phyloP scores from a whole-genome alignment of 2,329 filamentous ascomycete species.

The Esteya vermicola region DNA sequence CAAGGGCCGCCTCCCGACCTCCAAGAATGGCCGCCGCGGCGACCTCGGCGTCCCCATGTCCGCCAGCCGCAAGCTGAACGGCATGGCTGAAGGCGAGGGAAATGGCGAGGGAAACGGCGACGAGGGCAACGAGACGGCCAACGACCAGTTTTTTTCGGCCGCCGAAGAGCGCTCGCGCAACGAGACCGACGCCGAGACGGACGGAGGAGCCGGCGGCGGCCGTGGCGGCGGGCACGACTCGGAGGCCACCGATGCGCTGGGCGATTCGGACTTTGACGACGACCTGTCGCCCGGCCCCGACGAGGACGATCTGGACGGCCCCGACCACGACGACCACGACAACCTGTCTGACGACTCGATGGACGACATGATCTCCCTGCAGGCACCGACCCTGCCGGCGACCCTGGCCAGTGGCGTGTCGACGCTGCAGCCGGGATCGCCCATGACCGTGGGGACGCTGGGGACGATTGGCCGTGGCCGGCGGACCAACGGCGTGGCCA shows the following conservation, averaged over 20 bases:
- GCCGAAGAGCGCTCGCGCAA: conserved; percentile 61
- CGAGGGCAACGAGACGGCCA: conserved; percentile 64
- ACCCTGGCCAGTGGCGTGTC: conserved; percentile 67
- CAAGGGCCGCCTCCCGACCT: conserved; percentile 38
- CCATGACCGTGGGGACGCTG: conserved; percentile 59
- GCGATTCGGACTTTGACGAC: conserved; percentile 32
- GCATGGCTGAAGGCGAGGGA: conserved; percentile 43
- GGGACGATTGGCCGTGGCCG: conserved; percentile 43
- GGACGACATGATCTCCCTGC: conserved; percentile 86
- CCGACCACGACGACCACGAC: conserved; percentile 61
- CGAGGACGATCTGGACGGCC: conserved; percentile 41
- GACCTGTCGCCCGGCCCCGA: conserved; percentile 56
- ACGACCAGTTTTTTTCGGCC: conserved; percentile 85
- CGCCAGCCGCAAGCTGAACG: conserved; percentile 49
- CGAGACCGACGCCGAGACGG: conserved; percentile 41
- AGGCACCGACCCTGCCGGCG: conserved; percentile 64
- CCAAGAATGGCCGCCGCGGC: conserved; percentile 24
- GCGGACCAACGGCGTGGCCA: conserved; percentile 57
- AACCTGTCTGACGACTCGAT: conserved; percentile 75
- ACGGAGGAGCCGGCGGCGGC: conserved; percentile 26
- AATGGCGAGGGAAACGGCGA: no score
- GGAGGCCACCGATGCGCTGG: conserved; percentile 17
- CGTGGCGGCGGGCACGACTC: conserved; percentile 24
- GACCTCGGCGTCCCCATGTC: conserved; percentile 38
- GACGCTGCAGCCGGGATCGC: conserved; percentile 67